phyloP scores from a whole-genome alignment of 768 basidiomycete genomes.

The Tubosaeta sp. region DNA sequence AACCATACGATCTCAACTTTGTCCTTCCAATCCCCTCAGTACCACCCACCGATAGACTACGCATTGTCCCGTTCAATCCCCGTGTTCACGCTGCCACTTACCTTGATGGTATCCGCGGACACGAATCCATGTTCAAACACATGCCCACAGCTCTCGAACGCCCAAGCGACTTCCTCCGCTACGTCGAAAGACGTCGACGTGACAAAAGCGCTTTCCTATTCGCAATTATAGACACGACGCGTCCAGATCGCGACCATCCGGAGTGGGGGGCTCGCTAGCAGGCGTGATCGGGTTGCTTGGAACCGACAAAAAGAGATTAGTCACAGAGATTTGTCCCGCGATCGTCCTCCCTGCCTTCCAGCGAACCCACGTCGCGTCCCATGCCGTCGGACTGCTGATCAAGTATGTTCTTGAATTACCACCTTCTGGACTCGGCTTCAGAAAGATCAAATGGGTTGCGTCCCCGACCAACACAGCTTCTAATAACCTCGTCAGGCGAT shows the following conservation, averaged over 20 bases:
- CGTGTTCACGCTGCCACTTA: conserved; percentile 16
- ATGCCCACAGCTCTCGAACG: conserved; percentile 10
- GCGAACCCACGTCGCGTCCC: conserved; percentile 38
- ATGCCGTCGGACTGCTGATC: conserved; percentile 36
- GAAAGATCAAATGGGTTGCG: conserved; percentile 45
- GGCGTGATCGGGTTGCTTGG: conserved; percentile 34
- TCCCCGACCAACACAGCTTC: conserved; percentile 36
- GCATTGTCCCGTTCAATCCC: conserved; percentile 15
- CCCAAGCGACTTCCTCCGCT: conserved; percentile 10
- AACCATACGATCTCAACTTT: conserved; percentile 16
- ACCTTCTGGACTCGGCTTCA: conserved; percentile 36
- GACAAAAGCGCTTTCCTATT: conserved; percentile 24
- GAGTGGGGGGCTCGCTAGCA: conserved; percentile 30
- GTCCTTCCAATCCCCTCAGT: background rate
- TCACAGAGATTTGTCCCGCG: conserved; percentile 32
- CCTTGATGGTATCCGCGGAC: conserved; percentile 16
- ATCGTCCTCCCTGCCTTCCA: conserved; percentile 36
- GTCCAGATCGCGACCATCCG: conserved; percentile 23
- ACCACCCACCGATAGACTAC: background rate
- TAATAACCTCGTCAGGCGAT: conserved; percentile 35
- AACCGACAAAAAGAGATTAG: conserved; percentile 14
- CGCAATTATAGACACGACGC: conserved; percentile 39
- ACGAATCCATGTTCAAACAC: conserved; percentile 20
- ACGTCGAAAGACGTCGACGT: conserved; percentile 8
- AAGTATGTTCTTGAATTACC: conserved; percentile 30